Percentiles rank a stretch among this genome's conserved stretches.
Conservation (phyloP, 176 grass and related monocot species). For the Lolium multiflorum region DNA sequence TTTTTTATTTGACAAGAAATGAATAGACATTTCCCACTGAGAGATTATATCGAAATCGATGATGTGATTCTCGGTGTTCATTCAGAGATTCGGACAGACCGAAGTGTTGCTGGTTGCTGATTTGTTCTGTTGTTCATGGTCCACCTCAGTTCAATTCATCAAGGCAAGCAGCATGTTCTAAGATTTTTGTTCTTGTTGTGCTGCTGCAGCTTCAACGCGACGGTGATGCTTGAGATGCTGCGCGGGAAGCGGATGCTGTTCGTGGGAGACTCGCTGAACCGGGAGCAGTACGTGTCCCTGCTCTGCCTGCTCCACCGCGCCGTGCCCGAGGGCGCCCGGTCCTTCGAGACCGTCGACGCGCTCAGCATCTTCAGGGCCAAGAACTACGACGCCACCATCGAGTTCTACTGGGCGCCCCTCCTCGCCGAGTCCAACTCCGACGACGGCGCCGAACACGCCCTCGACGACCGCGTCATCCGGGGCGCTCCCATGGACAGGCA, state of each 20-base stretch:
- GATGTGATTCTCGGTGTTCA: too few species aligned
- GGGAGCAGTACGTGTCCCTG: constrained; percentile 66
- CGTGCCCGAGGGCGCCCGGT: constrained; percentile 55
- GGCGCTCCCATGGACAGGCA: constrained; percentile 61
- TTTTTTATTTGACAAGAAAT: too few species aligned
- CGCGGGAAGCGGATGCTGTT: constrained; percentile 77
- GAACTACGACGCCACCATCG: constrained; percentile 72
- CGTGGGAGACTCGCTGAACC: constrained; percentile 68
- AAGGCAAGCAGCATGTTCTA: too few species aligned
- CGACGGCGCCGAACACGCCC: constrained; percentile 42
- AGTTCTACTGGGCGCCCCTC: constrained; percentile 77
- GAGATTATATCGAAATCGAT: too few species aligned
- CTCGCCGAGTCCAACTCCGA: constrained; percentile 72
- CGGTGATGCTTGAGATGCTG: constrained; percentile 70
- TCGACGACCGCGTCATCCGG: constrained; percentile 56
- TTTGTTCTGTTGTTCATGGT: neutral
- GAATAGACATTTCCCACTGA: too few species aligned
- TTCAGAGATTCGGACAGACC: too few species aligned
- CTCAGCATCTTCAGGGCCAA: constrained; percentile 62
- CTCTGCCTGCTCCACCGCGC: constrained; percentile 67
- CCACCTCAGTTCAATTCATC: too few species aligned
- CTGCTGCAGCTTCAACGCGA: constrained; percentile 64
- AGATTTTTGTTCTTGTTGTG: too few species aligned
- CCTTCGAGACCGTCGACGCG: constrained; percentile 60
- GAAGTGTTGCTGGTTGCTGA: too few species aligned